A percentile compares a stretch with the other conserved stretches of the same genome.
phyloP scores from a whole-genome alignment of 805 yeast genomes.

The Maudiozyma turicensis region DNA sequence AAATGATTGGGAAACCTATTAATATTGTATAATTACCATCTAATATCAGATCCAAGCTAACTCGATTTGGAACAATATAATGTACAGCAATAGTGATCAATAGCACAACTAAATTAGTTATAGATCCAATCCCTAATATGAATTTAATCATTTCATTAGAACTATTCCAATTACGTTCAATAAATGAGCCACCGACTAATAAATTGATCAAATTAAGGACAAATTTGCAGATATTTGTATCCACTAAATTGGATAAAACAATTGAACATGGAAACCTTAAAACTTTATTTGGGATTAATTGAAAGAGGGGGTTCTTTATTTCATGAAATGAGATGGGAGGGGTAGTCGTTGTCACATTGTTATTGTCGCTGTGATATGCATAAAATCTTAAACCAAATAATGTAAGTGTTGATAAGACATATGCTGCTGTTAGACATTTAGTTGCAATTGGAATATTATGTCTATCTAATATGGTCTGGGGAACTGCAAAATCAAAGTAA shows the following conservation, averaged over 20 bases:
- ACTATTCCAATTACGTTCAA: constrained; percentile 58
- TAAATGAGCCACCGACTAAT: constrained; percentile 50
- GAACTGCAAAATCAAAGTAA: constrained; percentile 15
- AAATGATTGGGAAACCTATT: constrained; percentile 51
- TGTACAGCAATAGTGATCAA: constrained; percentile 17
- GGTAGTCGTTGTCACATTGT: constrained; percentile 11
- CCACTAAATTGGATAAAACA: constrained; percentile 54
- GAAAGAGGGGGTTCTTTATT: constrained; percentile 46
- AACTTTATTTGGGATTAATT: constrained; percentile 52
- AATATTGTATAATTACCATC: constrained; percentile 48
- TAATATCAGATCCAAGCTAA: constrained; percentile 35
- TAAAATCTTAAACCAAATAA: constrained; percentile 36
- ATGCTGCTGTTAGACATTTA: constrained; percentile 33
- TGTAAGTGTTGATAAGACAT: constrained; percentile 33
- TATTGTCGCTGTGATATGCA: constrained; percentile 22
- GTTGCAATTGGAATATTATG: constrained; percentile 39
- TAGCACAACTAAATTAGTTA: constrained; percentile 44
- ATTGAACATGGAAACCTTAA: constrained; percentile 57
- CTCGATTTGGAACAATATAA: constrained; percentile 16
- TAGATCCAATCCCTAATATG: constrained; percentile 37
- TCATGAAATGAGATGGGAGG: neutral
- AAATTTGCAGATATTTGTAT: constrained; percentile 40
- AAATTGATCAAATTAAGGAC: constrained; percentile 40
- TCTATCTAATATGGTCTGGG: constrained; percentile 12
- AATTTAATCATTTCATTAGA: constrained; percentile 40